Evolutionary conservation across 257 asterid genomes (phyloP), one percentile per base, ranked within the genome.

Genomic region (Solanum clarkiae): DNA sequence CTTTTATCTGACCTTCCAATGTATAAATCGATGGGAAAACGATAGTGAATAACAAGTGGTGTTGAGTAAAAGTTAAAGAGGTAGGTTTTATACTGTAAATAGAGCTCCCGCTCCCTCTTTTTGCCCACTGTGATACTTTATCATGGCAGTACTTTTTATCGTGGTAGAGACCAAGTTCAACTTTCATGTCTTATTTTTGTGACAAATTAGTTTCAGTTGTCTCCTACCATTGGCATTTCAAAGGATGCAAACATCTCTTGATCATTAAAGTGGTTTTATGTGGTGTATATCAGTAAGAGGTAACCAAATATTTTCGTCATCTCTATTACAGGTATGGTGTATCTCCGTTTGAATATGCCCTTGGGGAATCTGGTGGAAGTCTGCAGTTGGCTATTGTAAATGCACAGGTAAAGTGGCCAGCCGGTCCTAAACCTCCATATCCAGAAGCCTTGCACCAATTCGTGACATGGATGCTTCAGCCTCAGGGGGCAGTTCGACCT

Each of bases 381-480:
- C 89, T 97, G 36, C 99, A 97, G 88, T 91, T 97, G 87, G 99
- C 99, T 65, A 91, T 95, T 68, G 95, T 95, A 84, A 97, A 95
- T 87, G 95, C 97, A 72, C 99, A 97, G 89, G 87, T 97, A 86
- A 95, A 95, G 85, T 97, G 99, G 99, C 99, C 99, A 3, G 85
- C 87, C 1, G 97, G 98, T 36, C 98, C 95, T 51, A 94, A 90
- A 40, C 95, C 98, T 81, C 93, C 98, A 22, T 97, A 92, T 63
- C 99, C 99, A 1, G 98, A 93, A 26, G 95, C 99, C 11, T 95
- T 97, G 81, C 99, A 91, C 89, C 99, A 95, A 91, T 97, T 97
- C 45, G 96, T 95, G 84, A 95, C 93, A 79, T 97, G 99, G 99
- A 95, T 97, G 99, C 93, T 97, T 84, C 99, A 97, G 92, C 98